Evolutionary conservation across 2,329 filamentous ascomycete genomes (phyloP).

Genomic region (Colletotrichum sansevieriae): DNA sequence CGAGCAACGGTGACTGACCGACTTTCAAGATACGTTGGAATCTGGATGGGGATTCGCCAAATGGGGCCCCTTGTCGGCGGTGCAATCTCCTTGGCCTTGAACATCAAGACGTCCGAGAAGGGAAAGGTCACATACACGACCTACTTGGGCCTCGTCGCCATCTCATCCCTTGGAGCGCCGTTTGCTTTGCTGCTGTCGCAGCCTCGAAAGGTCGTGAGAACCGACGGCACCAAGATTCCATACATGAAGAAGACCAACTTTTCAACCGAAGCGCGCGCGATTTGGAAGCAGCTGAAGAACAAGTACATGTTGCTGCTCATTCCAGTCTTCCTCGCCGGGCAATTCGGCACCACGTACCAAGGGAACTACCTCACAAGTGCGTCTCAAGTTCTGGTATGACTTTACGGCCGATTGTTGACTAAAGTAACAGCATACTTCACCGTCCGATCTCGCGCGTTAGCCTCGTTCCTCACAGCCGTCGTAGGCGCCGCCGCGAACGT

Average conservation of each 20-base stretch:
- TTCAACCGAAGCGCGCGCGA: constrained; percentile 25
- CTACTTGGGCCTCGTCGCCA: constrained; percentile 60
- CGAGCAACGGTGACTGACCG: neutral
- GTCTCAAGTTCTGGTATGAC: neutral
- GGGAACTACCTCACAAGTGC: constrained; percentile 35
- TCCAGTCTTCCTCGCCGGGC: constrained; percentile 31
- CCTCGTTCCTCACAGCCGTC: constrained; percentile 32
- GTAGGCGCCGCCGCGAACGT: constrained; percentile 32
- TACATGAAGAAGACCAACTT: constrained; percentile 35
- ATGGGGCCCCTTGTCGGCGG: constrained; percentile 57
- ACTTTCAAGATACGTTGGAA: constrained; percentile 21
- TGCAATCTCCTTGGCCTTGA: constrained; percentile 63
- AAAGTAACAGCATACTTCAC: constrained; percentile 26
- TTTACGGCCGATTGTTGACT: neutral
- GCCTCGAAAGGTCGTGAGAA: constrained; percentile 58
- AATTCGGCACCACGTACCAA: constrained; percentile 37
- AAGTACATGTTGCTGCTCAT: constrained; percentile 36
- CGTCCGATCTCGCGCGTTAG: constrained; percentile 30
- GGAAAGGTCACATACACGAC: constrained; percentile 56
- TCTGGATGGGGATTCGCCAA: constrained; percentile 36
- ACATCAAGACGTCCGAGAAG: constrained; percentile 52
- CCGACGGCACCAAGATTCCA: constrained; percentile 55
- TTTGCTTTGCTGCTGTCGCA: constrained; percentile 58
- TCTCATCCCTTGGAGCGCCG: constrained; percentile 59
- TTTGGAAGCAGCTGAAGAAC: constrained; percentile 37